Percentiles rank a stretch among this genome's conserved stretches.
Evolutionary conservation across 2,329 filamentous ascomycete genomes (phyloP).

Genomic region (Fusarium oligoseptatum): DNA sequence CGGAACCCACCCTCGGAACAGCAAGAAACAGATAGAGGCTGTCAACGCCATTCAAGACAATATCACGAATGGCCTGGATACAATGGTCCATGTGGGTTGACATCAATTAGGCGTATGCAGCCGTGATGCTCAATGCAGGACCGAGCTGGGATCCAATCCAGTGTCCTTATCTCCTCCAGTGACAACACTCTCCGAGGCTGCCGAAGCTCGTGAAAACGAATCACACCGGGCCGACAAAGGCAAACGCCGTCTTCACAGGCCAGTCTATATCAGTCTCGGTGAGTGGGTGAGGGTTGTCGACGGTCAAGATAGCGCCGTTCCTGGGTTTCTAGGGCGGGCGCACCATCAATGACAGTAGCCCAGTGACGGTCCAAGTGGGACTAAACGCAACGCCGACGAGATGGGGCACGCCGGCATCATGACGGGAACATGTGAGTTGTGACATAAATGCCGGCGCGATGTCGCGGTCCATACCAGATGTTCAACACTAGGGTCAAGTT

Average conservation of each 20-base stretch:
- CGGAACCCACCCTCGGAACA: not conserved
- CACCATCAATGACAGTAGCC: constrained; percentile 28
- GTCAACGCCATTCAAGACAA: not conserved
- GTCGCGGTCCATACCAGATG: not conserved
- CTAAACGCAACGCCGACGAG: not conserved
- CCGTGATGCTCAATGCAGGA: not conserved
- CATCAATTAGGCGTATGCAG: not conserved
- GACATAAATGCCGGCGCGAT: not conserved
- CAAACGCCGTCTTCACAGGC: not conserved
- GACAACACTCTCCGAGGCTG: not conserved
- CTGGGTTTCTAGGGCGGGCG: constrained; percentile 18
- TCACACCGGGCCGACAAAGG: not conserved
- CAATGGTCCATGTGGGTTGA: not conserved
- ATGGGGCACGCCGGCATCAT: not conserved
- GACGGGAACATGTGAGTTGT: not conserved
- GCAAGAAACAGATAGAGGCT: not conserved
- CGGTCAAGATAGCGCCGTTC: not conserved
- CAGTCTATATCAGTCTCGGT: constrained; percentile 16
- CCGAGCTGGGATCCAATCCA: not conserved
- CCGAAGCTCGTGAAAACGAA: not conserved
- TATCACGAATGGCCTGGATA: not conserved
- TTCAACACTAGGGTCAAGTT: not conserved
- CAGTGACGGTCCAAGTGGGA: not conserved
- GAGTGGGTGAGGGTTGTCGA: constrained; percentile 27
- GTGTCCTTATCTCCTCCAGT: not conserved